phyloP scores from a whole-genome alignment of 345 rosid genomes.

The Salix viminalis region DNA sequence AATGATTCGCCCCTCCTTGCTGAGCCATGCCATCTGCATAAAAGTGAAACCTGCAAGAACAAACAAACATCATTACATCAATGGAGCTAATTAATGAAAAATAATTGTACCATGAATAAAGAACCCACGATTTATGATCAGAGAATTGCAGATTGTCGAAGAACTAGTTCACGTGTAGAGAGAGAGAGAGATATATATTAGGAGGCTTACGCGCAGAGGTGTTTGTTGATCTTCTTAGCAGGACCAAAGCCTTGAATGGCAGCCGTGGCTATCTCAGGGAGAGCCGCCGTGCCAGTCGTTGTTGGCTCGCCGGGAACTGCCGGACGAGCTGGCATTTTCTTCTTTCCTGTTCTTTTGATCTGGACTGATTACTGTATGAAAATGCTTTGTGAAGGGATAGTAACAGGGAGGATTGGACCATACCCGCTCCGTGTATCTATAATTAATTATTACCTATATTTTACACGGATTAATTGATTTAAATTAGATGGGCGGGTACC shows the following conservation, averaged over 20 bases:
- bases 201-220: too few species aligned
- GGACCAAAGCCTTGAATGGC: conserved; percentile 50
- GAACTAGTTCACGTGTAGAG: background rate
- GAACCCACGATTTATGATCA: background rate
- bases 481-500: too few species aligned
- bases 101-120: too few species aligned
- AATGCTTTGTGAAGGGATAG: too few species aligned
- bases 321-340: conserved; percentile 33
- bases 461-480: too few species aligned
- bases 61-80: too few species aligned
- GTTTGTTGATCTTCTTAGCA: too few species aligned
- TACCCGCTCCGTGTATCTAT: too few species aligned
- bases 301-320: conserved; percentile 64
- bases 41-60: conserved; percentile 52
- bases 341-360: background rate
- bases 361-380: background rate
- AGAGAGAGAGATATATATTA: background rate
- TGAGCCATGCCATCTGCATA: conserved; percentile 70
- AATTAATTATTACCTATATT: too few species aligned
- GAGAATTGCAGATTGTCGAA: background rate
- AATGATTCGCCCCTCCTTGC: conserved; percentile 81
- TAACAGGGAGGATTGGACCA: too few species aligned
- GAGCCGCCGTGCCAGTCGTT: conserved; percentile 37
- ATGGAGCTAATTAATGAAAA: background rate
- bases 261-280: conserved; percentile 59